Evolutionary conservation across 2,329 filamentous ascomycete genomes (phyloP).

Genomic region (Furcasterigmium sp.): DNA sequence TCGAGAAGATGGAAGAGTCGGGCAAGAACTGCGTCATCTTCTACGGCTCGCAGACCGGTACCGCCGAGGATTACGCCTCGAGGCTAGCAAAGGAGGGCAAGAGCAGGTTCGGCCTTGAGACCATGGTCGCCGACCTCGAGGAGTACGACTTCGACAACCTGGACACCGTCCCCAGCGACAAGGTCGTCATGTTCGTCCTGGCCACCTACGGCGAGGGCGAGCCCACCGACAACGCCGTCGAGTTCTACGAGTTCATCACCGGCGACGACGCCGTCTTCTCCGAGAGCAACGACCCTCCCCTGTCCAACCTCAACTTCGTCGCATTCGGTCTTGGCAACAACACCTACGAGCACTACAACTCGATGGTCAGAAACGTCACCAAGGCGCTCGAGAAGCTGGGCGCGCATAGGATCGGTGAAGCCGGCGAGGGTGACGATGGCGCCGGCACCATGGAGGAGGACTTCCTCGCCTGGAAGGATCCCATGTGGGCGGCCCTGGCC

Average conservation of each 20-base stretch:
- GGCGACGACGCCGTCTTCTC: conserved; percentile 78
- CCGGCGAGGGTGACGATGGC: conserved; percentile 94
- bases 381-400: conserved; percentile 76
- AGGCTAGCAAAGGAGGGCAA: conserved; percentile 95
- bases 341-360: conserved; percentile 99
- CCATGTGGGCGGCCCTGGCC: conserved; percentile 88
- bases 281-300: conserved; percentile 65
- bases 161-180: conserved; percentile 82
- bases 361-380: conserved; percentile 91
- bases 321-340: conserved; percentile 97
- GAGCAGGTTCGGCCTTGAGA: conserved; percentile 91
- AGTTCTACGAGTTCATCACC: conserved; percentile 95
- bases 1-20: conserved; percentile 93
- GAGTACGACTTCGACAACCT: conserved; percentile 97
- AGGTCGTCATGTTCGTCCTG: conserved; percentile 89
- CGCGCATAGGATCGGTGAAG: conserved; percentile 75
- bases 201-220: conserved; percentile 98
- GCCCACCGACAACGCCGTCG: conserved; percentile 96
- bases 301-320: conserved; percentile 85
- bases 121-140: conserved; percentile 96
- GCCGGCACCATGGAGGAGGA: conserved; percentile 99
- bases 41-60: conserved; percentile 97
- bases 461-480: conserved; percentile 97
- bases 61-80: conserved; percentile 96
- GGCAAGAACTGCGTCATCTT: conserved; percentile 98